phyloP scores from a whole-genome alignment of 2,329 filamentous ascomycete genomes.

The Endothia cerciana region DNA sequence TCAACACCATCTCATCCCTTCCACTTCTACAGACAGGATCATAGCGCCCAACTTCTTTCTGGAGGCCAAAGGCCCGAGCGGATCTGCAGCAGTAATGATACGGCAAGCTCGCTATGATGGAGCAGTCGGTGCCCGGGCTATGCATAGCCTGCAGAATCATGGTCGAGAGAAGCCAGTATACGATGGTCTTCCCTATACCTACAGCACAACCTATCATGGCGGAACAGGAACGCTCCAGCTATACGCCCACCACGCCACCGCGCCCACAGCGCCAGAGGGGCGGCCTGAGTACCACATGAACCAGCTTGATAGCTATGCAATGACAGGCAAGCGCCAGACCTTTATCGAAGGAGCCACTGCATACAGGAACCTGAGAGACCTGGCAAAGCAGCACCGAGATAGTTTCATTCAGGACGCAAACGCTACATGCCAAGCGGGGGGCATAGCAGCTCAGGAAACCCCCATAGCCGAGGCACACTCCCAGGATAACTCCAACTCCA shows the following conservation, averaged over 20 bases:
- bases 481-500: neutral
- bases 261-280: conserved; percentile 36
- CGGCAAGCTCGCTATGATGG: conserved; percentile 40
- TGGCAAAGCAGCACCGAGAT: conserved; percentile 43
- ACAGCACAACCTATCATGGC: conserved; percentile 44
- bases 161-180: conserved; percentile 37
- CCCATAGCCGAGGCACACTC: neutral
- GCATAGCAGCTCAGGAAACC: neutral
- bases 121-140: neutral
- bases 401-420: conserved; percentile 40
- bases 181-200: conserved; percentile 45
- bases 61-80: conserved; percentile 43
- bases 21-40: conserved; percentile 37
- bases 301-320: conserved; percentile 34
- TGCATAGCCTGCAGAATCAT: conserved; percentile 7
- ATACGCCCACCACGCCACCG: conserved; percentile 43
- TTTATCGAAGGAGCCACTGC: conserved; percentile 43
- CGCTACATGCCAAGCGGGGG: conserved; percentile 18
- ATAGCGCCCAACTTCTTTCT: conserved; percentile 48
- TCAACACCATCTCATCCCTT: conserved; percentile 39
- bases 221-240: conserved; percentile 43
- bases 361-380: conserved; percentile 46
- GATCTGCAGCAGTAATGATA: conserved; percentile 36
- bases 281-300: conserved; percentile 48
- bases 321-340: conserved; percentile 36